A percentile compares a stretch with the other conserved stretches of the same genome.
These are phyloP conservation scores for Globisporangium rhizosaccharum DNA, from an alignment of 352 stramenopile genomes.

Conservation along the genomic window DNA sequence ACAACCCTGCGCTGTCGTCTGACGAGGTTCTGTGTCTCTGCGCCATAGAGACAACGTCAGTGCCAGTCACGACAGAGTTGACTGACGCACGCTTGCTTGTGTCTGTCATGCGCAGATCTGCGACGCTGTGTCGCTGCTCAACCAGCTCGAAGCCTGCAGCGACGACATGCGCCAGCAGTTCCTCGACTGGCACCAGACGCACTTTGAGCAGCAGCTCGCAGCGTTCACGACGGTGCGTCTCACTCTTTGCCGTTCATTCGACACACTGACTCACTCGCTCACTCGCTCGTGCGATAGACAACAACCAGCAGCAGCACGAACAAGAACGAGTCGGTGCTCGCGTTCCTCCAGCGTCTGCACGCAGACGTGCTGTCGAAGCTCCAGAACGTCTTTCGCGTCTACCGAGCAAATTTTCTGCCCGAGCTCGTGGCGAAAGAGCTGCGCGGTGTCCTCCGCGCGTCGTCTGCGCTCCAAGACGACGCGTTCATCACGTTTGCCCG, in stretches of 20 bases:
- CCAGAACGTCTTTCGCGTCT: conserved; percentile 51
- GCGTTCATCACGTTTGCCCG: conserved; percentile 67
- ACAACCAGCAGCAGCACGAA: conserved; percentile 10
- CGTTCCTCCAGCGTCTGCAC: conserved; percentile 55
- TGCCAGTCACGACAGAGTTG: not conserved
- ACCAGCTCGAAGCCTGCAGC: conserved; percentile 60
- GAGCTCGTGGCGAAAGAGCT: conserved; percentile 40
- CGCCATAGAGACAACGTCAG: not conserved
- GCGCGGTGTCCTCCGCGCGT: conserved; percentile 24
- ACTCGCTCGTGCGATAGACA: not conserved
- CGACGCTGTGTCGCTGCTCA: conserved; percentile 52
- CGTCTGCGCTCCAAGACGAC: conserved; percentile 47
- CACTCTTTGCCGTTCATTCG: not conserved
- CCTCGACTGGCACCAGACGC: conserved; percentile 73
- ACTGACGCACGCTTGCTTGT: not conserved
- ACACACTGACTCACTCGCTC: not conserved
- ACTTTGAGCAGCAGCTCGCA: conserved; percentile 55
- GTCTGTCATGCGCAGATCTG: conserved; percentile 30
- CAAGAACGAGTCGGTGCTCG: conserved; percentile 37
- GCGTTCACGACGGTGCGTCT: conserved; percentile 29
- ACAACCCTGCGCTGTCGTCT: conserved; percentile 36
- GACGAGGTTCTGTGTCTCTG: conserved; percentile 31
- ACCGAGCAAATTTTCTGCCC: conserved; percentile 59
- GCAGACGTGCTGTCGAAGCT: conserved; percentile 44
- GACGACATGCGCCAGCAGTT: conserved; percentile 81